Conservation (phyloP, 2,329 filamentous ascomycete species). For the Aspergillus phoenicis region DNA sequence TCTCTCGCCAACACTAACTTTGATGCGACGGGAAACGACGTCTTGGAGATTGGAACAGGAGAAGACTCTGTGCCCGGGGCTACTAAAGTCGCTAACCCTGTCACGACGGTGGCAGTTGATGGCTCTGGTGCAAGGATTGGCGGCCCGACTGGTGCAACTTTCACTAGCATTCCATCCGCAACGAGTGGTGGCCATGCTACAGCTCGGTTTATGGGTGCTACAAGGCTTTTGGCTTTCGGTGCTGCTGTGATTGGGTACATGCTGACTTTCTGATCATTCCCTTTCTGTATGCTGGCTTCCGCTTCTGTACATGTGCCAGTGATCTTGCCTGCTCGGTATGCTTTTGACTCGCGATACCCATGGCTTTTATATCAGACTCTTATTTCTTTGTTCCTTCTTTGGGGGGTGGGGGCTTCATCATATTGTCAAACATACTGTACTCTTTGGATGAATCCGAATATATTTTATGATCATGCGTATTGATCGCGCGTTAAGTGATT, state of each 20-base stretch:
- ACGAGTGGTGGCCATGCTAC: conserved; percentile 24
- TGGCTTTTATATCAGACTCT: background rate
- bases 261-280: conserved; percentile 20
- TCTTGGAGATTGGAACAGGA: conserved; percentile 58
- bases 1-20: conserved; percentile 64
- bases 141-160: conserved; percentile 24
- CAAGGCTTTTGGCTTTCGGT: conserved; percentile 22
- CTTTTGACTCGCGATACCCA: background rate
- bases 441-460: no score
- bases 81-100: conserved; percentile 53
- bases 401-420: no score
- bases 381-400: background rate
- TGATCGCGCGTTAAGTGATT: no score
- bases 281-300: background rate
- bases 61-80: conserved; percentile 55
- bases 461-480: no score
- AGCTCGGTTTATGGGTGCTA: conserved; percentile 17
- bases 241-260: conserved; percentile 29
- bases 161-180: conserved; percentile 21
- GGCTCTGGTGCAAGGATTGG: conserved; percentile 50
- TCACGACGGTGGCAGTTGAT: conserved; percentile 49
- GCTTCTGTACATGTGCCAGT: background rate
- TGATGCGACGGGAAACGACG: conserved; percentile 54
- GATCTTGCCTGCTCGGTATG: background rate
- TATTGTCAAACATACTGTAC: no score